These are phyloP conservation scores for Calocybe indica DNA, from an alignment of 768 basidiomycete genomes.

Conservation along the genomic window DNA sequence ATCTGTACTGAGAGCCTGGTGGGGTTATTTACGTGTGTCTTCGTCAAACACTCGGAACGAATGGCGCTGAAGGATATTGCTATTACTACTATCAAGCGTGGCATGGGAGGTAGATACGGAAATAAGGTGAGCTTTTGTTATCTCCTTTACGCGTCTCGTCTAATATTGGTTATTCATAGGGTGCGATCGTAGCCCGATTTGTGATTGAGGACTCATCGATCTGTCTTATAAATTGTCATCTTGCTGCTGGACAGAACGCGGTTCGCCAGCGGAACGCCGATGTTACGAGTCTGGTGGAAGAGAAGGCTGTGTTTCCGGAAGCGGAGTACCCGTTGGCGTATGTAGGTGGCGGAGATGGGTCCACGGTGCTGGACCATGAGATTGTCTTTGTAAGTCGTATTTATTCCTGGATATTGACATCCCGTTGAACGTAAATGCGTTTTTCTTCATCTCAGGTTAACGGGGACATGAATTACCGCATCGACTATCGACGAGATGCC, in stretches of 20 bases:
- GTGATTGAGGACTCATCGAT: constrained; percentile 89
- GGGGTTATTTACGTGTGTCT: constrained; percentile 76
- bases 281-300: constrained; percentile 81
- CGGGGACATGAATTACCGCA: constrained; percentile 97
- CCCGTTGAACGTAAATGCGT: neutral
- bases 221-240: constrained; percentile 95
- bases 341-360: constrained; percentile 87
- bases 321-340: constrained; percentile 60
- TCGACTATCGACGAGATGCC: constrained; percentile 85
- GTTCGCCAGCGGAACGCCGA: constrained; percentile 83
- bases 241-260: constrained; percentile 91
- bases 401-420: neutral
- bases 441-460: constrained; percentile 47
- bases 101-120: constrained; percentile 89
- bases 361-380: constrained; percentile 93
- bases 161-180: constrained; percentile 36
- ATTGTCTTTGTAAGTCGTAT: constrained; percentile 69
- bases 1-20: constrained; percentile 85
- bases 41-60: constrained; percentile 67
- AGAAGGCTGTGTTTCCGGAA: constrained; percentile 59
- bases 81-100: constrained; percentile 83
- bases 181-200: constrained; percentile 85
- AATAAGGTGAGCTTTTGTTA: constrained; percentile 67
- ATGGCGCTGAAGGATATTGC: constrained; percentile 56
- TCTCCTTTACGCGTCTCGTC: neutral